Evolutionary conservation across 495 filamentous ascomycete species (phyloP).

Genomic region (Neurospora sublineolata): DNA sequence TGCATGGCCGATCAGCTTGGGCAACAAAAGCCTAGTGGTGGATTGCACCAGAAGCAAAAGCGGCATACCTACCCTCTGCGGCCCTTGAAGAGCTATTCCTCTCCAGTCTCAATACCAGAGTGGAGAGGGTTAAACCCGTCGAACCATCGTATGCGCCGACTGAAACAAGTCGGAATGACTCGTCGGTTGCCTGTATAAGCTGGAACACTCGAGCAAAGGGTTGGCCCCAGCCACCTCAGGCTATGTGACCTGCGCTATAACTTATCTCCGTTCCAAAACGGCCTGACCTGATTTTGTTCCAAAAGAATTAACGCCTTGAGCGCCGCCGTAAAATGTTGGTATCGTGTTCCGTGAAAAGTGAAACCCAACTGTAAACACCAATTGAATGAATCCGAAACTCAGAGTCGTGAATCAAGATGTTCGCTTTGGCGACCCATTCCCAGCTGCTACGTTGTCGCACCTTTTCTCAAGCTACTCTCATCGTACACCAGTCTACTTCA

Average conservation of each 20-base stretch:
- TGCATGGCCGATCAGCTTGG: background rate
- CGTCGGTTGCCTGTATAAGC: background rate
- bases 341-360: background rate
- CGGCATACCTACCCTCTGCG: background rate
- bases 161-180: background rate
- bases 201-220: background rate
- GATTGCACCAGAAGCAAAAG: background rate
- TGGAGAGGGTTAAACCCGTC: background rate
- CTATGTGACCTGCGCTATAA: background rate
- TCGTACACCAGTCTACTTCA: background rate
- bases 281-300: background rate
- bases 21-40: background rate
- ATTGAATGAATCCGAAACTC: background rate
- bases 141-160: background rate
- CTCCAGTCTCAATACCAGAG: background rate
- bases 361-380: background rate
- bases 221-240: background rate
- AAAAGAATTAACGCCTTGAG: constrained; percentile 3
- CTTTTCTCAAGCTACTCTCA: background rate
- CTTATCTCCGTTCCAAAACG: background rate
- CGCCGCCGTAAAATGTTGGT: constrained; percentile 4
- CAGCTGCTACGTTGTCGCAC: background rate
- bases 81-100: background rate
- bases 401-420: background rate
- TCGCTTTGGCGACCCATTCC: background rate